Evolutionary conservation across 805 yeast species (phyloP).

Genomic region (Nakazawaea wyomingensis): DNA sequence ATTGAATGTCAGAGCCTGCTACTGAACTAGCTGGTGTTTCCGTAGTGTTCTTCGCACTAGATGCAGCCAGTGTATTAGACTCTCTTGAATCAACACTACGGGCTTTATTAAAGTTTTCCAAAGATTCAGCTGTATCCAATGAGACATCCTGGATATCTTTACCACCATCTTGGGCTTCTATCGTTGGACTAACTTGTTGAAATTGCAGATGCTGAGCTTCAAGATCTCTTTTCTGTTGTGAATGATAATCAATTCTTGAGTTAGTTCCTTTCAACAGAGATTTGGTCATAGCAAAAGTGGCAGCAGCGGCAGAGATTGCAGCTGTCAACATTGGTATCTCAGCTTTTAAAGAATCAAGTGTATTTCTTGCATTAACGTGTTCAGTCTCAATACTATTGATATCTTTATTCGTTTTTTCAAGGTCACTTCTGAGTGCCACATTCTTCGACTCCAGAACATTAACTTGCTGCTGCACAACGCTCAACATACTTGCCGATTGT

Average conservation of each 20-base stretch:
- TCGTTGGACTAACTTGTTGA: no score
- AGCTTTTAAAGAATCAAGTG: conserved; percentile 25
- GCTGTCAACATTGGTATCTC: conserved; percentile 25
- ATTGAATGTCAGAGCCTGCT: conserved; percentile 41
- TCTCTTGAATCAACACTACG: conserved; percentile 17
- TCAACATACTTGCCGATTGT: conserved; percentile 56
- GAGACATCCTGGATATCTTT: conserved; percentile 13
- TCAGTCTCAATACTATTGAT: conserved; percentile 31
- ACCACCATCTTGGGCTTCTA: no score
- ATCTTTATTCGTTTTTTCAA: conserved; percentile 23
- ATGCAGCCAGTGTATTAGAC: conserved; percentile 18
- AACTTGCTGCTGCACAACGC: conserved; percentile 67
- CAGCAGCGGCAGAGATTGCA: conserved; percentile 21
- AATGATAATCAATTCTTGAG: conserved; percentile 6
- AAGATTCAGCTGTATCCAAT: conserved; percentile 31
- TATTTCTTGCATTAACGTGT: conserved; percentile 33
- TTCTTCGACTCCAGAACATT: conserved; percentile 52
- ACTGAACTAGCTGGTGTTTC: conserved; percentile 47
- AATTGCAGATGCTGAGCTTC: conserved; percentile 12
- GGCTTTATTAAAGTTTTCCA: no score
- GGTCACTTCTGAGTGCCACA: conserved; percentile 27
- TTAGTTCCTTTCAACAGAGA: conserved; percentile 12
- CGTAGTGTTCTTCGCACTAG: conserved; percentile 19
- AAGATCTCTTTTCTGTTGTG: conserved; percentile 11
- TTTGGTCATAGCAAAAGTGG: conserved; percentile 17